Conservation (phyloP, 2,329 filamentous ascomycete species). For the Cercospora brassicicola region DNA sequence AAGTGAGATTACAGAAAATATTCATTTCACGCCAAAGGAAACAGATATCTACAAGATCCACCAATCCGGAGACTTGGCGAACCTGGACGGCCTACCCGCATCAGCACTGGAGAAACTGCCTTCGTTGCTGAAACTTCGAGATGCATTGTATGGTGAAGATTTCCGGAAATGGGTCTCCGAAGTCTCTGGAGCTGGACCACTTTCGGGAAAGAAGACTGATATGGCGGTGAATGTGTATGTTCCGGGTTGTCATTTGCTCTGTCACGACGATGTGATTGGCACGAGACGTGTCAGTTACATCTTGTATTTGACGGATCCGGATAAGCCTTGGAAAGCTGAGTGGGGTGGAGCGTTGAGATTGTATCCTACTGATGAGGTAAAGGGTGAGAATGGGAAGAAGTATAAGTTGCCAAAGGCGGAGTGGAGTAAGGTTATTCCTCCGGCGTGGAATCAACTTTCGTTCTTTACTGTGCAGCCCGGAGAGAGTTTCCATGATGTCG, state of each 20-base stretch:
- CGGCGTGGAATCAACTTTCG: conserved; percentile 94
- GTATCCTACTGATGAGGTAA: conserved; percentile 69
- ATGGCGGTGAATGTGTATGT: conserved; percentile 99
- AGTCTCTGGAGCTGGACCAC: conserved; percentile 79
- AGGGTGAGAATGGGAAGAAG: conserved; percentile 64
- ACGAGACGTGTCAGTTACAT: conserved; percentile 95
- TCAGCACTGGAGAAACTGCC: conserved; percentile 81
- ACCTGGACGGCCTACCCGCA: conserved; percentile 89
- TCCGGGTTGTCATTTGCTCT: conserved; percentile 89
- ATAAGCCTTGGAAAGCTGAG: conserved; percentile 81
- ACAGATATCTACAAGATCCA: conserved; percentile 99
- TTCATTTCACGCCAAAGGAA: conserved; percentile 96
- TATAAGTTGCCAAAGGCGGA: conserved; percentile 81
- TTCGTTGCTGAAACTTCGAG: conserved; percentile 85
- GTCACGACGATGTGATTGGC: conserved; percentile 99
- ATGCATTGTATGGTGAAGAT: conserved; percentile 85
- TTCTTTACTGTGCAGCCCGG: conserved; percentile 98
- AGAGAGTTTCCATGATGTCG: conserved; percentile 98
- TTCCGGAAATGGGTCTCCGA: conserved; percentile 87
- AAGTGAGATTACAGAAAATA: conserved; percentile 81
- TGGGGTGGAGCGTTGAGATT: conserved; percentile 92
- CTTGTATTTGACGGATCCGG: conserved; percentile 89
- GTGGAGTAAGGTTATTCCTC: conserved; percentile 78
- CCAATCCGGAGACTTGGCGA: conserved; percentile 95
- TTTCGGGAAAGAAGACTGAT: conserved; percentile 93